Percentiles rank a stretch among this genome's conserved stretches.
phyloP scores from a whole-genome alignment of 139 green algal species.

The Edaphochlamys debaryana region DNA sequence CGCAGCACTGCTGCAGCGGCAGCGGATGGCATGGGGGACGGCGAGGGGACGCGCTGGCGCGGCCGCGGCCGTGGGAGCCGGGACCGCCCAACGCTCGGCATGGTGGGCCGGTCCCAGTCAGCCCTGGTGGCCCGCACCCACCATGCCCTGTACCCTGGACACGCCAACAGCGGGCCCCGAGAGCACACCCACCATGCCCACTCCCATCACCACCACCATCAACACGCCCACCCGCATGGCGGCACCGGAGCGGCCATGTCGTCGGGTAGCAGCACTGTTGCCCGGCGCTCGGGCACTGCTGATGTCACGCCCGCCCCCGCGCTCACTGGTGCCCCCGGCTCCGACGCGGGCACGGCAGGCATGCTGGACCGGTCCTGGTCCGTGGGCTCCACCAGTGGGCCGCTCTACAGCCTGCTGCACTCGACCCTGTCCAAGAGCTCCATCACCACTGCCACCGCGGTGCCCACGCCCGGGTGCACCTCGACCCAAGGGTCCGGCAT shows the following conservation, averaged over 20 bases:
- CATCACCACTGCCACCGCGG: not conserved
- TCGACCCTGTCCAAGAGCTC: constrained; percentile 11
- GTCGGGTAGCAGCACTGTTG: no score
- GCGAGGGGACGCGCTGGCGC: no score
- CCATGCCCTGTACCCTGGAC: not conserved
- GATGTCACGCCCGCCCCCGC: no score
- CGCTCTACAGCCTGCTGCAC: constrained; percentile 21
- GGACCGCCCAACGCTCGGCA: not conserved
- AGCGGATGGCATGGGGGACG: no score
- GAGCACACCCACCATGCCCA: not conserved
- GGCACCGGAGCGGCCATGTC: not conserved
- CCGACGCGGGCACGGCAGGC: not conserved
- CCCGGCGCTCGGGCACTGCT: not conserved
- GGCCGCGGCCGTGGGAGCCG: not conserved
- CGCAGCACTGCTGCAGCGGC: no score
- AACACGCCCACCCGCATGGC: not conserved
- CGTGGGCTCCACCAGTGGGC: constrained; percentile 6
- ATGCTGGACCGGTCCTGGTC: constrained; percentile 19
- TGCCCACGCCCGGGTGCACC: constrained; percentile 5
- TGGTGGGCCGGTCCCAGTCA: not conserved
- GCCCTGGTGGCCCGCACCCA: not conserved
- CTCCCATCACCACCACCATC: not conserved
- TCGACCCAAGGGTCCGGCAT: constrained; percentile 6
- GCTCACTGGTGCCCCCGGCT: not conserved
- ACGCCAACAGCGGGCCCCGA: no score